A percentile compares a stretch with the other conserved stretches of the same genome.
phyloP scores from a whole-genome alignment of 192 early-diverging fungal genomes.

The Umbelopsis sp. region DNA sequence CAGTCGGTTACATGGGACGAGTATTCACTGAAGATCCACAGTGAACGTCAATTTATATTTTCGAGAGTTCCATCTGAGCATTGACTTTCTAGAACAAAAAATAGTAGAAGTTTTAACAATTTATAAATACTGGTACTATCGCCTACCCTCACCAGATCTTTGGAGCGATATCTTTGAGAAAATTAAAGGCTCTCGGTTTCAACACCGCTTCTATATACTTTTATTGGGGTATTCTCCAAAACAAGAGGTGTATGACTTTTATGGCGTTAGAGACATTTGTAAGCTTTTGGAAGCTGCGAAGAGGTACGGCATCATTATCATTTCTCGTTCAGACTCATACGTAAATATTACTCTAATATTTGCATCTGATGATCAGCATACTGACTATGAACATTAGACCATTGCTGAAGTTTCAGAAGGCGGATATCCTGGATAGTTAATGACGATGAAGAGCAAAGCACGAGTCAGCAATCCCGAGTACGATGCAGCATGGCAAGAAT shows the following conservation, averaged over 20 bases:
- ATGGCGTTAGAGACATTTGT: constrained; percentile 27
- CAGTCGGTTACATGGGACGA: constrained; percentile 15
- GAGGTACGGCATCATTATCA: constrained; percentile 29
- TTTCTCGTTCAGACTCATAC: constrained; percentile 25
- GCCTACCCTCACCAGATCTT: constrained; percentile 32
- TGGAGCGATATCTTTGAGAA: constrained; percentile 35
- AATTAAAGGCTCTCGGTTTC: constrained; percentile 27
- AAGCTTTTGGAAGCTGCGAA: constrained; percentile 25
- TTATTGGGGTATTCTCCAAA: constrained; percentile 37
- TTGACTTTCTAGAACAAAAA: no score
- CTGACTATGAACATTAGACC: no score
- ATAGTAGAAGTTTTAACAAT: neutral
- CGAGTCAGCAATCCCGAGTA: neutral
- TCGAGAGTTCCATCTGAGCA: no score
- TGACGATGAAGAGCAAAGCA: neutral
- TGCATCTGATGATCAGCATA: no score
- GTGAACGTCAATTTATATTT: constrained; percentile 14
- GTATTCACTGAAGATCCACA: constrained; percentile 12
- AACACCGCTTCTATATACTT: constrained; percentile 38
- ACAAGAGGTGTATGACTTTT: constrained; percentile 33
- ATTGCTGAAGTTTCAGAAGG: neutral
- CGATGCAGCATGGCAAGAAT: constrained; percentile 9
- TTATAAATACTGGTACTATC: constrained; percentile 10
- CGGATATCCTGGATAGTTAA: neutral
- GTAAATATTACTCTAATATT: neutral